Base-by-base conservation (phyloP, 495 filamentous ascomycete species). In the Tuber magnatum region DNA sequence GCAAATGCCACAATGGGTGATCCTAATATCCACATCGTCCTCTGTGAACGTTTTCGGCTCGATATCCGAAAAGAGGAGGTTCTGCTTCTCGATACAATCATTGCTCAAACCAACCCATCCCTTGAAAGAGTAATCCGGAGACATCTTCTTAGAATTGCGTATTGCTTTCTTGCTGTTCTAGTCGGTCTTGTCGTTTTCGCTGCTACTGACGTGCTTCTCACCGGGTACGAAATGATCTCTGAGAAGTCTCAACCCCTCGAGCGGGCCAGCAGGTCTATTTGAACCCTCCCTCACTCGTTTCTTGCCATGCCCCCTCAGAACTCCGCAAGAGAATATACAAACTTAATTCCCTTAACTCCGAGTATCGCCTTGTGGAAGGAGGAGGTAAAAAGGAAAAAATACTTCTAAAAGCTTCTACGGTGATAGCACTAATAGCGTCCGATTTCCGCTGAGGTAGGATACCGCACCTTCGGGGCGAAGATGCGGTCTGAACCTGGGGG, bases 1-100 rank as follows among this genome's bases (percentile, higher is more conserved):
- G 84, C 93, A 96, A 80, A 97, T 89, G 71, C 93, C 92, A 83
- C 92, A 95, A 85, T 96, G 92, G 0, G 91, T 87, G 77, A 97
- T 86, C 81, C 89, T 86, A 76, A 93, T 92, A 81, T 93, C 91
- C 70, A 97, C 86, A 83, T 97, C 92, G 75, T 87, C 91, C 78
- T 91, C 89, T 39, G 90, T 87, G 87, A 91, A 95, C 20, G 88
- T 86, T 85, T 97, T 97, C 3, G 92, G 92, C 76, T 90, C 87
- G 83, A 89, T 96, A 77, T 88, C 85, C 76, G 87, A 86, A 89
- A 90, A 94, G 56, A 85, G 84, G 83, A 97, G 90, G 22, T 93
- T 91, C 70, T 89, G 91, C 38, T 92, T 85, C 39, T 82, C 46
- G 65, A 87, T 87, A 43, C 89, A 83, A 18, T 87, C 83, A 22